These are phyloP conservation scores for Aspergillus piperis DNA, from an alignment of 2,329 filamentous ascomycete species.

Conservation along the genomic window DNA sequence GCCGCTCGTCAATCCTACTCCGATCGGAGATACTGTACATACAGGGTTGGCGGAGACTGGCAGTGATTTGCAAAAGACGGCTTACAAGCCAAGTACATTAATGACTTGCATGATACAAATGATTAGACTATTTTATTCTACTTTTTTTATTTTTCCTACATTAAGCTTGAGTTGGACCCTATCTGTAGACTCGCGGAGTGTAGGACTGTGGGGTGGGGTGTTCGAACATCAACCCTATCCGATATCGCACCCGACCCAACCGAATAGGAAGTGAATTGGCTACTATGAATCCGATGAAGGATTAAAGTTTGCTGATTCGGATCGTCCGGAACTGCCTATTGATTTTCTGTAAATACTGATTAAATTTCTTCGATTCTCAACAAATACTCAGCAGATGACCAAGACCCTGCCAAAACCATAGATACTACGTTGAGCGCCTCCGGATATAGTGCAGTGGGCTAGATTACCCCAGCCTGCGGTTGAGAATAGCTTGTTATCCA, in stretches of 20 bases:
- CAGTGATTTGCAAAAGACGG: slow-evolving; percentile 9
- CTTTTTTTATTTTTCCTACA: background rate
- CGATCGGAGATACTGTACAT: slow-evolving; percentile 20
- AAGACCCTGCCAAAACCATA: background rate
- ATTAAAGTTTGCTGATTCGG: background rate
- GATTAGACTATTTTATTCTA: slow-evolving; percentile 10
- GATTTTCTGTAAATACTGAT: background rate
- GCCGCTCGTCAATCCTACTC: slow-evolving; percentile 12
- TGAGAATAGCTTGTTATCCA: background rate
- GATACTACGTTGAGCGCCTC: background rate
- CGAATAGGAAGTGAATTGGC: background rate
- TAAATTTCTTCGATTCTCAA: background rate
- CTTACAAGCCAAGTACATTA: slow-evolving; percentile 17
- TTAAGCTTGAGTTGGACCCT: background rate
- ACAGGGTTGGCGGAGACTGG: slow-evolving; percentile 12
- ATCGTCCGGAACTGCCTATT: background rate
- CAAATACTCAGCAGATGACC: background rate
- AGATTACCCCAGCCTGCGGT: background rate
- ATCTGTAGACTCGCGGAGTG: background rate
- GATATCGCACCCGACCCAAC: background rate
- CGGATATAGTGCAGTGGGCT: background rate
- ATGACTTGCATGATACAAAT: slow-evolving; percentile 26
- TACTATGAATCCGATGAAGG: background rate
- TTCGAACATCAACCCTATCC: background rate
- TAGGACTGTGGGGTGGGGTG: background rate